Conservation (phyloP, 352 stramenopile species). For the Phytophthora citrophthora region DNA sequence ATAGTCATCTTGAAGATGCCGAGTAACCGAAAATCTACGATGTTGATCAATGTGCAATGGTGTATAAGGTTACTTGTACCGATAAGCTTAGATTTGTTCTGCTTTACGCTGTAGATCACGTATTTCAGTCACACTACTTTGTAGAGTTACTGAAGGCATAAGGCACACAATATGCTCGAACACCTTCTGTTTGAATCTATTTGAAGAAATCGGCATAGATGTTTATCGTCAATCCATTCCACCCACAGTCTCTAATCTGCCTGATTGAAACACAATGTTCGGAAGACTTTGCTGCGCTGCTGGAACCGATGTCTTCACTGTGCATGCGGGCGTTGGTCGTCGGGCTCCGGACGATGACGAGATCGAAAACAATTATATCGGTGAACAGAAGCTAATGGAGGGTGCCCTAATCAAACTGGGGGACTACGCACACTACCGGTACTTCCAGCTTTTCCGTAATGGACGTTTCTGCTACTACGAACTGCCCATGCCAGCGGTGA, state of each 20-base stretch:
- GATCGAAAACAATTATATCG: background rate
- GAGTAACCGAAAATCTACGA: background rate
- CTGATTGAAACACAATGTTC: conserved; percentile 1
- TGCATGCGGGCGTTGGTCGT: background rate
- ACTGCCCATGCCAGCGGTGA: conserved; percentile 50
- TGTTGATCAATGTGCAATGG: background rate
- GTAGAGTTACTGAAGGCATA: too few species aligned
- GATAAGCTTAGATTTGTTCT: too few species aligned
- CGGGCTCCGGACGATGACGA: background rate
- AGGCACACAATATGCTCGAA: too few species aligned
- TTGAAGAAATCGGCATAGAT: too few species aligned
- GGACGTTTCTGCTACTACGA: background rate
- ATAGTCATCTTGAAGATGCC: conserved; percentile 3
- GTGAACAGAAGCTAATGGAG: conserved; percentile 72
- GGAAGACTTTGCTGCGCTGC: conserved; percentile 11
- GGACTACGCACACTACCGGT: conserved; percentile 81
- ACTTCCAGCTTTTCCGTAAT: conserved; percentile 62
- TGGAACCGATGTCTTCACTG: conserved; percentile 21
- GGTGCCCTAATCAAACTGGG: conserved; percentile 78
- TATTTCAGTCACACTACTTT: too few species aligned
- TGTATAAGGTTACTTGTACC: too few species aligned
- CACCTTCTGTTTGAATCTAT: too few species aligned
- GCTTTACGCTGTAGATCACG: too few species aligned
- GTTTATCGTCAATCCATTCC: too few species aligned
- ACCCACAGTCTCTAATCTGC: background rate